Percentiles rank a stretch among this genome's conserved stretches.
Evolutionary conservation across 2,329 filamentous ascomycete genomes (phyloP).

Genomic region (Xylaria multiplex): DNA sequence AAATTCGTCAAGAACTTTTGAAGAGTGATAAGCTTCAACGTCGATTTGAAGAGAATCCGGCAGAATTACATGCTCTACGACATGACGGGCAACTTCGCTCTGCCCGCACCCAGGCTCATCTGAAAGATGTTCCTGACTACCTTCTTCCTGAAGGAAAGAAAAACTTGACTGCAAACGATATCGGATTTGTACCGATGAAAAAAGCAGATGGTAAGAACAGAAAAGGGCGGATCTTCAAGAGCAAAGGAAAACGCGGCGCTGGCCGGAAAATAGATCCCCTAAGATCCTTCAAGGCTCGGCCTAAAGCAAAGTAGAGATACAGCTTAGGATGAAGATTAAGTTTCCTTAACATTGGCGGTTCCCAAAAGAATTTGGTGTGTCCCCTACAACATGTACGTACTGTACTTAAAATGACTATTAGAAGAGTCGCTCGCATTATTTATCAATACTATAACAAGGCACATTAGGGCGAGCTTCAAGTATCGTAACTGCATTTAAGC

Average conservation of each 20-base stretch:
- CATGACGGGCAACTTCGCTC: slow-evolving; percentile 90
- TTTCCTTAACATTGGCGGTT: background rate
- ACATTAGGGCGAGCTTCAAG: no score
- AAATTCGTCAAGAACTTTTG: slow-evolving; percentile 40
- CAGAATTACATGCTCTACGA: slow-evolving; percentile 84
- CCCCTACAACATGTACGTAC: background rate
- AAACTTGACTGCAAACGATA: slow-evolving; percentile 69
- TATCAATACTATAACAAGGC: no score
- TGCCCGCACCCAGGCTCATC: slow-evolving; percentile 84
- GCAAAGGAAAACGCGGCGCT: slow-evolving; percentile 61
- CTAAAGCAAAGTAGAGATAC: slow-evolving; percentile 52
- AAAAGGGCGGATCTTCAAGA: slow-evolving; percentile 56
- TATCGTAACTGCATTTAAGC: no score
- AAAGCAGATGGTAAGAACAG: slow-evolving; percentile 63
- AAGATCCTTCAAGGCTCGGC: slow-evolving; percentile 82
- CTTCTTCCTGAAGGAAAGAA: slow-evolving; percentile 84
- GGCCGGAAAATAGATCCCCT: slow-evolving; percentile 82
- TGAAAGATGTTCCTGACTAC: slow-evolving; percentile 92
- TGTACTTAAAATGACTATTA: background rate
- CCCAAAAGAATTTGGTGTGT: background rate
- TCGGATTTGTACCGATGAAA: slow-evolving; percentile 79
- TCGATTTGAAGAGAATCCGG: slow-evolving; percentile 97
- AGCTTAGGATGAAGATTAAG: slow-evolving; percentile 16
- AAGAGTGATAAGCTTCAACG: slow-evolving; percentile 94
- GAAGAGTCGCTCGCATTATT: background rate